Evolutionary conservation across 352 stramenopile species (phyloP), one percentile per base, ranked within the genome.

Genomic region (Phytophthora citricola): DNA sequence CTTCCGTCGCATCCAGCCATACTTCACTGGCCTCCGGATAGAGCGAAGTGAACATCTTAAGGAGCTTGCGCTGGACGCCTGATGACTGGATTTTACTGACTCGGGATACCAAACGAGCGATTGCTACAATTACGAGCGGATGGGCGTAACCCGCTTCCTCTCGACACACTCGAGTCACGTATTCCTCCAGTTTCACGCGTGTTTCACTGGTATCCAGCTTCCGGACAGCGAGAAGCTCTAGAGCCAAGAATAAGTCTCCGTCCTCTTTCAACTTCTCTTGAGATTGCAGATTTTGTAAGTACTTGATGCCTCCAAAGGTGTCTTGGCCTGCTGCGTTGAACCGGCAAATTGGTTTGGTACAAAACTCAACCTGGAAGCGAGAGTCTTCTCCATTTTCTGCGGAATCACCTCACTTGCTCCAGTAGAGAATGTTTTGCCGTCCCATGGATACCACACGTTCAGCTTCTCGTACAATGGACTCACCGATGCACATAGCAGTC

Each of bases 181-280:
- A 92, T 17, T 50, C 46, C 38, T 81, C 67, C 43, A 93, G 22
- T 27, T 66, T 69, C 1, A 22, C 41, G 3, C 69, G 39, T 1
- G 67, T 59, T 32, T 87, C 79, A 3, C 14, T 55, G 0, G 53
- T 58, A 20, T 74, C 56, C 11, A 71, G 48, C 58, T 87, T 89
- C 12, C 75, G 68, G 4, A 93, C 71, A 22, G 66, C 48, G 0
- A 93, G 59, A 12, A 82, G 36, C 45, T 93, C 85, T n/a, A 93
- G 43, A 14, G 75, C 79, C 11, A 55, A 12, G n/a, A 93, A 86
- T 20, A 93, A 36, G 3, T 83, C 58, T 5, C 67, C 66, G 52
- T 91, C 81, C 2, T 72, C 60, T 27, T 69, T 72, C 14, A 78
- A 20, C 26, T 72, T 78, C 3, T 62, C 65, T 41, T 71, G 56